Evolutionary conservation across 2,329 filamentous ascomycete genomes (phyloP).

Genomic region (Pyricularia sp.): DNA sequence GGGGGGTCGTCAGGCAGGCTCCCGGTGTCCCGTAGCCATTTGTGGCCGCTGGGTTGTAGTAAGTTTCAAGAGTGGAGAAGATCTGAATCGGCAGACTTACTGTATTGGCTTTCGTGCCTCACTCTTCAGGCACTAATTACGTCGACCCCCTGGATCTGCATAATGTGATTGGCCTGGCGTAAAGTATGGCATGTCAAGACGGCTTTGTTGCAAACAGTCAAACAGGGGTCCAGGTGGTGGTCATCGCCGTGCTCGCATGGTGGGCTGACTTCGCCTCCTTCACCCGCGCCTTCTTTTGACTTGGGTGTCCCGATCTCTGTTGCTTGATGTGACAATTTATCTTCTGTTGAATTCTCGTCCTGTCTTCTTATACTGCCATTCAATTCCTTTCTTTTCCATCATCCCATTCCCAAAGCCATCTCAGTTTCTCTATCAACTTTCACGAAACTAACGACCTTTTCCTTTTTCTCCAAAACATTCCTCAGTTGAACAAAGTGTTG

Average conservation of each 20-base stretch:
- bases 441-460: background rate
- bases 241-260: background rate
- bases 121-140: background rate
- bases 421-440: background rate
- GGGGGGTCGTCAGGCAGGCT: background rate
- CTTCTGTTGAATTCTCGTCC: background rate
- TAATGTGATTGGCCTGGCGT: background rate
- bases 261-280: background rate
- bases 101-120: background rate
- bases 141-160: background rate
- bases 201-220: background rate
- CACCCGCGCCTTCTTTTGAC: background rate
- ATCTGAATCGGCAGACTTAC: background rate
- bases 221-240: background rate
- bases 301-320: background rate
- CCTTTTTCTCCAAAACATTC: background rate
- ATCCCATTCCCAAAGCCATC: background rate
- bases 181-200: background rate
- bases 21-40: no score
- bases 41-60: background rate
- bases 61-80: background rate
- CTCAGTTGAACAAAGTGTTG: background rate
- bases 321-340: background rate
- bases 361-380: background rate
- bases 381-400: background rate